Evolutionary conservation across 495 filamentous ascomycete species (phyloP), one percentile per base, ranked within the genome.

Genomic region (Cudoniella acicularis): DNA sequence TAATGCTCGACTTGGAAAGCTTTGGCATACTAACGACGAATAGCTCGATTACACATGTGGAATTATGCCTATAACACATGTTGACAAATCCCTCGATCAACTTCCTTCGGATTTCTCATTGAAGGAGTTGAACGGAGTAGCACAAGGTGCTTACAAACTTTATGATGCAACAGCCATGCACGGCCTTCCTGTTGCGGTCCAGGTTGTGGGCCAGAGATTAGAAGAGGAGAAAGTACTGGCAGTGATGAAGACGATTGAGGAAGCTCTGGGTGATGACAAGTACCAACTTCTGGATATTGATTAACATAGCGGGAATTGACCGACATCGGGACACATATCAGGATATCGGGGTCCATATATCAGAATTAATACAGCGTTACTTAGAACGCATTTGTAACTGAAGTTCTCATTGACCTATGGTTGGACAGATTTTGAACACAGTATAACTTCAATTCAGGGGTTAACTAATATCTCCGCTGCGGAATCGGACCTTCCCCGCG

Each of bases 171-270:
- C 75, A 3, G 82, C 79, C 54, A 97, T 97, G 91, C 84, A 89
- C 36, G 92, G 91, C 3, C 75, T 97, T 59, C 92, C 93, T 0
- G 91, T 96, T 2, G 92, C 80, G 0, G 83, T 96, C 36, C 94
- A 97, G 72, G 77, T 97, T 4, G 87, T 96, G 0, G 92, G 91
- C 8, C 80, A 87, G 55, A 79, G 92, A 26, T 79, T 96, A 68
- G 82, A 96, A 70, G 93, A 98, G 70, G 94, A 97, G 78, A 95
- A 95, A 74, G 90, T 96, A 11, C 72, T 96, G 59, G 87, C 87
- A 0, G 78, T 89, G 20, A 96, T 98, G 93, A 78, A 87, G 66
- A 79, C 80, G 50, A 73, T 95, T 8, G 88, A 96, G 70, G 76
- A 82, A 59, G 87, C 85, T 0, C 70, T 96, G 41, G 87, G 86